These are phyloP conservation scores for Sporothrix dimorphospora DNA, from an alignment of 2,329 filamentous ascomycete species.

Conservation along the genomic window DNA sequence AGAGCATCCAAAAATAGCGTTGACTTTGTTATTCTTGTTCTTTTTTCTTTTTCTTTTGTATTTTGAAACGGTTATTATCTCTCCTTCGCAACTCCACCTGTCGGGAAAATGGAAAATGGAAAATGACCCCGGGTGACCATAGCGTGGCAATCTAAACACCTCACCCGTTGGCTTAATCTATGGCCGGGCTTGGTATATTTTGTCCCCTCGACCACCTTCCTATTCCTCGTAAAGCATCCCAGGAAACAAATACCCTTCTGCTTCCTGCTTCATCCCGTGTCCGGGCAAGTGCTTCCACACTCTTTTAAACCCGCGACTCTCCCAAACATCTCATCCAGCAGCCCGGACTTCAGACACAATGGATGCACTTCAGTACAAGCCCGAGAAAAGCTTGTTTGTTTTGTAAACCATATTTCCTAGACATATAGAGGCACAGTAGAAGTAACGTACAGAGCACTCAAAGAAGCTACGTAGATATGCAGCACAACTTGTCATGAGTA, in stretches of 20 bases:
- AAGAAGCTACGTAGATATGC: not conserved
- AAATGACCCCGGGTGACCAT: not conserved
- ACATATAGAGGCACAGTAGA: not conserved
- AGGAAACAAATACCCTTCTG: not conserved
- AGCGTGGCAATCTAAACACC: not conserved
- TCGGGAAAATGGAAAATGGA: not conserved
- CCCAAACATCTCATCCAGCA: not conserved
- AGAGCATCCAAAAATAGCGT: not conserved
- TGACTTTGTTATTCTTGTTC: no score
- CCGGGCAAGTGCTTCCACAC: not conserved
- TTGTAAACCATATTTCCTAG: not conserved
- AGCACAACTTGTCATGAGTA: not conserved
- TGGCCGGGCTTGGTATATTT: conserved; percentile 14
- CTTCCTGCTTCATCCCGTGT: not conserved
- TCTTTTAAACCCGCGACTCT: not conserved
- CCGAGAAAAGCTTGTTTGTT: conserved; percentile 7
- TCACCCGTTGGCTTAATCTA: not conserved
- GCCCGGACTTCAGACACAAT: no score
- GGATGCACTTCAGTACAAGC: no score
- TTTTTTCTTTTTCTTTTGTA: no score
- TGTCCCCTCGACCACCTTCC: not conserved
- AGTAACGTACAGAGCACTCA: not conserved
- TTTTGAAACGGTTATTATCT: no score
- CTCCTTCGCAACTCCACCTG: no score
- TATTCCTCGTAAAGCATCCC: no score